Evolutionary conservation across 768 basidiomycete genomes (phyloP), one percentile per base, ranked within the genome.

Genomic region (Phylloporus scabripes): DNA sequence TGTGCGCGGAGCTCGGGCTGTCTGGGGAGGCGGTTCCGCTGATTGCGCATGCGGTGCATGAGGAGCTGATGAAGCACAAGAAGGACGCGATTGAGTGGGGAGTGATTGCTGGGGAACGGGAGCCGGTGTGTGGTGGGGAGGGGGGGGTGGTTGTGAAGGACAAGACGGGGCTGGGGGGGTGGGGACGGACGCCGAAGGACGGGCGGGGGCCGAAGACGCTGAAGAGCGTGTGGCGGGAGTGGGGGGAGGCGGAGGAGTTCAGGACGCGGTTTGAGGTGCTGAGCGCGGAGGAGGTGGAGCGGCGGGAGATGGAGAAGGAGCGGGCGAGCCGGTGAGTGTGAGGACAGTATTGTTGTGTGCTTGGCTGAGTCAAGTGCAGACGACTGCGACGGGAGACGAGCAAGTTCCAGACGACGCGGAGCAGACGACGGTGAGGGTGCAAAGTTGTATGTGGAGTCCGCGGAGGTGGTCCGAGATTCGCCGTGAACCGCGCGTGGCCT

Each of bases 1-100:
- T 97, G 29, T 92, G 89, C 59, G 65, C 75, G 20, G 96, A 98
- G 54, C 79, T 98, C 14, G 93, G 92, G 7, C 76, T 99, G 2
- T 75, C 85, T 1, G 90, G 92, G 33, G 92, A 94, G 64, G 90
- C 94, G 0, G 64, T 83, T 6, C 92, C 95, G 5, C 79, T 98
- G 46, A 80, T 99, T 55, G 81, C 95, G 4, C 91, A 94, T 63
- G 94, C 96, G 1, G 71, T 99, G 14, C 92, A 95, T 65, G 96
- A 97, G 62, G 96, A 99, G 62, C 78, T 99, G 39, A 74, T 95
- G 60, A 91, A 90, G 64, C 92, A 96, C 67, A 97, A 95, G 65
- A 90, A 89, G 59, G 93, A 96, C 63, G 91, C 87, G 5, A 79
- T 97, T 29, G 96, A 98, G 62, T 88, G 92, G 82, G 92, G 95